A percentile compares a stretch with the other conserved stretches of the same genome.
Conservation (phyloP, 495 filamentous ascomycete genomes). For the Hypoxylon perforatum region DNA sequence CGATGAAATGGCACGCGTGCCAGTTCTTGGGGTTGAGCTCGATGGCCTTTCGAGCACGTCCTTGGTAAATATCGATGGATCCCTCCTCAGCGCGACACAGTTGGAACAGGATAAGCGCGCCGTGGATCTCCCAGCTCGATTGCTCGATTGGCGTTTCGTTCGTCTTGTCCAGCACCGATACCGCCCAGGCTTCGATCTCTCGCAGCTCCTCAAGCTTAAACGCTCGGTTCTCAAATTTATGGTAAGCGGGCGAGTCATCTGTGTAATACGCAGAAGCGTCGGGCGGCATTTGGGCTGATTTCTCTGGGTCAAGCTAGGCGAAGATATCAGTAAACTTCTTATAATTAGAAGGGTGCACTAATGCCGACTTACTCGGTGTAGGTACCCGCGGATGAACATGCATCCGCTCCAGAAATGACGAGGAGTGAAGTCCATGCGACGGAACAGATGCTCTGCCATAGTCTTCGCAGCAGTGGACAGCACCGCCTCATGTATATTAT, state of each 20-base stretch:
- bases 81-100: constrained; percentile 29
- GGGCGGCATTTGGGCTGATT: constrained; percentile 30
- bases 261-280: constrained; percentile 21
- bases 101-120: constrained; percentile 46
- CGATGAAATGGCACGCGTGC: constrained; percentile 51
- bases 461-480: constrained; percentile 35
- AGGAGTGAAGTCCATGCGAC: constrained; percentile 39
- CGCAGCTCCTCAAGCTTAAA: constrained; percentile 26
- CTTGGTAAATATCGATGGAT: constrained; percentile 31
- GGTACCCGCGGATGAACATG: constrained; percentile 42
- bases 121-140: constrained; percentile 53
- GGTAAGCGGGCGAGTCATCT: neutral
- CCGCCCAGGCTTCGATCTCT: constrained; percentile 38
- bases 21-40: constrained; percentile 51
- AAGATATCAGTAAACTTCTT: constrained; percentile 20
- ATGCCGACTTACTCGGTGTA: constrained; percentile 35
- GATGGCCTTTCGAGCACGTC: constrained; percentile 45
- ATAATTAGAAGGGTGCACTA: neutral
- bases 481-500: constrained; percentile 38
- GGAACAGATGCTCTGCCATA: constrained; percentile 42
- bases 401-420: constrained; percentile 39
- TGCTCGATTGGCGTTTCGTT: constrained; percentile 30
- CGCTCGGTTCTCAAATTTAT: constrained; percentile 25
- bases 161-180: constrained; percentile 16
- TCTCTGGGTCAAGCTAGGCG: constrained; percentile 32